Evolutionary conservation across 305 asterid species (phyloP).

Genomic region (Andrographis paniculata): DNA sequence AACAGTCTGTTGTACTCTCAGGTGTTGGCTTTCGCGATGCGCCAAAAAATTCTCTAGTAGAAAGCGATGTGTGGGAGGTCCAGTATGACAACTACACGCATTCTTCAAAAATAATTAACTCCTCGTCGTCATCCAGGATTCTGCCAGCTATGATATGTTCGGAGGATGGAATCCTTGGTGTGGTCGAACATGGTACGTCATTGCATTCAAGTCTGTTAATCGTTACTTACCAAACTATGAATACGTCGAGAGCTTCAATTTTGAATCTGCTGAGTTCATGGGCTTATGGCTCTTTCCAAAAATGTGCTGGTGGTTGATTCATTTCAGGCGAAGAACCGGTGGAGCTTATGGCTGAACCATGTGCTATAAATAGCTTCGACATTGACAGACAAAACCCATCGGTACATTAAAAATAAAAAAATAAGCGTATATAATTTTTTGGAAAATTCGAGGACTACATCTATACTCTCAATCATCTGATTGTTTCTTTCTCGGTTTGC

Average conservation of each 20-base stretch:
- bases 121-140: constrained; percentile 58
- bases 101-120: constrained; percentile 42
- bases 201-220: too few species aligned
- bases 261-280: too few species aligned
- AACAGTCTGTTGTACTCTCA: constrained; percentile 55
- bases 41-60: constrained; percentile 39
- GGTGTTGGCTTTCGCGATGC: constrained; percentile 37
- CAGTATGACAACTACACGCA: constrained; percentile 68
- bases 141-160: constrained; percentile 93
- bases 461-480: neutral
- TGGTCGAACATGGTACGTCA: constrained; percentile 60
- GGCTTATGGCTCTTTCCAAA: neutral
- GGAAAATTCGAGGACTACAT: too few species aligned
- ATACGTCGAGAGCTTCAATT: too few species aligned
- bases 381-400: constrained; percentile 72
- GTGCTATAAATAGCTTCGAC: constrained; percentile 90
- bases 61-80: constrained; percentile 90
- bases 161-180: constrained; percentile 87
- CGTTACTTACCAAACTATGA: too few species aligned
- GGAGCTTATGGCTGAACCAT: constrained; percentile 83
- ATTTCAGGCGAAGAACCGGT: constrained; percentile 51
- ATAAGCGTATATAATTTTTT: too few species aligned
- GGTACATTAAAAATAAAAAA: too few species aligned
- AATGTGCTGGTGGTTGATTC: neutral
- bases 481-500: constrained; percentile 14